Base-by-base conservation (phyloP, 2,329 filamentous ascomycete species). In the Tolypocladium cylindrosporum region DNA sequence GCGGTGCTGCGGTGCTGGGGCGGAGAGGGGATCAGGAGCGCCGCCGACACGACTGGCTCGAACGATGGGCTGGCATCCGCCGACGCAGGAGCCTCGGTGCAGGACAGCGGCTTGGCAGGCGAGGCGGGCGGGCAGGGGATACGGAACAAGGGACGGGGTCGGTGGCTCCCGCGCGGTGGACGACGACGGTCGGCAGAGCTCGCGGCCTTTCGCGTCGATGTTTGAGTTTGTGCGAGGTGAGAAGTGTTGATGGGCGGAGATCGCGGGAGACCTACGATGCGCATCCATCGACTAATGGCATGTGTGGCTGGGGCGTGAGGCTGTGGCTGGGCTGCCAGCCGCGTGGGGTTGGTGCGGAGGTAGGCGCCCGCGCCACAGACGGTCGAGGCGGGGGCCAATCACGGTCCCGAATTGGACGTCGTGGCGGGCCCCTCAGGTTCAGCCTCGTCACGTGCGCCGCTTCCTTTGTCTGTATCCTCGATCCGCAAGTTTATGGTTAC, bases 61-160 rank as follows among this genome's bases (percentile, higher is more conserved):
- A 4, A 52, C 48, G 48, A 48, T 39, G 41, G 51, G 50, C 40
- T 45, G 56, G 56, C 40, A 54, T 54, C 50, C 56, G 56, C 56
- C 41, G 41, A 45, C 37, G 45, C 55, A 37, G 24, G 3, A 21
- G 48, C 31, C 27, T 34, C 51, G 34, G 34, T 8, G 37, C 19
- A 53, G 19, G 50, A 8, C 34, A 39, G 51, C 51, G 24, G 51
- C 52, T 54, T 13, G 52, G 13, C 51, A 24, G 51, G 4, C 45
- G 13, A 6, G 45, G 27, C 24, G 34, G 45, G 27, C 27, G 4
- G 43, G 21, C 43, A 27, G 24, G 43, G 45, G 6, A 14, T 14
- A 27, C 14, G 9, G 16, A 16, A 5, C 1, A n/a, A 50, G 48
- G 31, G 31, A 9, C 27, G 27, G 21, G 10, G 6, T 21, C 27